Base-by-base conservation (phyloP, 768 basidiomycete species). In the Megacollybia marginata region DNA sequence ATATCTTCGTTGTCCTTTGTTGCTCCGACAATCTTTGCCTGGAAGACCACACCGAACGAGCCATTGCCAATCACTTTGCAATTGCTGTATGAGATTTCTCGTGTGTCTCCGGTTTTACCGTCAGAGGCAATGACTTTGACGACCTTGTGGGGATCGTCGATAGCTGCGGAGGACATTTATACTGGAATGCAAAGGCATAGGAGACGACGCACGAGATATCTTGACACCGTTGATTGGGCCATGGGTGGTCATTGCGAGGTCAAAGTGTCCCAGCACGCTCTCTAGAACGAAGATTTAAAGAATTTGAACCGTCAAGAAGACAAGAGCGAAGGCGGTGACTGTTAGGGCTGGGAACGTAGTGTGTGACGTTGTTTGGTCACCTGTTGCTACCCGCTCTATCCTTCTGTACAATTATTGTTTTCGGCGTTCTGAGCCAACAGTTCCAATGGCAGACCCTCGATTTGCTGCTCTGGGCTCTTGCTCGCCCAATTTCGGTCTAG, bases 51-150 rank as follows among this genome's bases (percentile, higher is more conserved):
- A 58, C 96, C 96, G 62, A 99, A 99, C 51, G 92, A 95, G 68
- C 96, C 96, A 64, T 99, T 98, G 49, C 96, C 96, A 62, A 94
- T 89, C 64, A 99, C 91, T 72, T 96, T 98, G 78, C 89, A 95
- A 67, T 90, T 93, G 59, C 90, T 96, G 74, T 99, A 99, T 44
- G 85, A 79, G 61, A 98, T 83, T 59, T 93, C 88, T 61, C 79
- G 78, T 54, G 88, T 85, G 46, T 89, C 87, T 60, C 90, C 92
- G 6, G 85, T 73, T 80, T 94, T 97, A 70, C 96, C 96, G 61
- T 94, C 88, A 54, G 87, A 90, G 51, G 94, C 95, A 65, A 88
- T 76, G 60, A 99, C 96, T 67, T 90, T 92, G 74, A 95, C 86
- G 62, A 96, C 79, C 73, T 90, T 90, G 69, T 86, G 80, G n/a